Percentiles rank a stretch among this genome's conserved stretches.
These are phyloP conservation scores for Lactarius sp. DNA, from an alignment of 768 basidiomycete species.

Conservation along the genomic window DNA sequence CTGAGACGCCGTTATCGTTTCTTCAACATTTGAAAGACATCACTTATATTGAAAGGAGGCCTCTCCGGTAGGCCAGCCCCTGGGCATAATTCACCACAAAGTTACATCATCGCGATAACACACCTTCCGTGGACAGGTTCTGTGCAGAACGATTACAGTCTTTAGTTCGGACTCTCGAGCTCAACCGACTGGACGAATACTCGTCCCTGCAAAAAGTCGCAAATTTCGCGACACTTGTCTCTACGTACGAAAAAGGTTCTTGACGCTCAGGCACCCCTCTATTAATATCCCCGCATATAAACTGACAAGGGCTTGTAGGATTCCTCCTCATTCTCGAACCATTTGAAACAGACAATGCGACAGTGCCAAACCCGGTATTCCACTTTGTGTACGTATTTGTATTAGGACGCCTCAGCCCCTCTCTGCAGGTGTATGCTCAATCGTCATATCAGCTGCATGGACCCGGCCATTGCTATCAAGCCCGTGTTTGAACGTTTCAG, in stretches of 20 bases:
- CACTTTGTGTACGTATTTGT: constrained; percentile 74
- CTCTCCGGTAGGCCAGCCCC: constrained; percentile 64
- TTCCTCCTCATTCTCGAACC: constrained; percentile 97
- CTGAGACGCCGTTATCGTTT: constrained; percentile 95
- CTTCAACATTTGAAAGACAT: constrained; percentile 98
- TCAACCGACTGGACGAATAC: constrained; percentile 88
- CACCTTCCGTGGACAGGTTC: constrained; percentile 50
- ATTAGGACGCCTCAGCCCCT: constrained; percentile 19
- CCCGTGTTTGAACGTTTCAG: constrained; percentile 98
- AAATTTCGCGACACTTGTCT: constrained; percentile 90
- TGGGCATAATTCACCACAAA: background rate
- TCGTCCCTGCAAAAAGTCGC: constrained; percentile 93
- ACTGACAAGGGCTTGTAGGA: constrained; percentile 43
- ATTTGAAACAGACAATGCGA: constrained; percentile 97
- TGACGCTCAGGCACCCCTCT: background rate
- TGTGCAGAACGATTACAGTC: constrained; percentile 96
- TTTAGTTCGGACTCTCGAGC: constrained; percentile 85
- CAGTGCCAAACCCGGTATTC: constrained; percentile 97
- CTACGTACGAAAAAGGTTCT: constrained; percentile 95
- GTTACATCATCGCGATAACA: constrained; percentile 6
- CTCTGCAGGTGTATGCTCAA: background rate
- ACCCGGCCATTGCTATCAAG: constrained; percentile 95
- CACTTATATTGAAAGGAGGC: constrained; percentile 93
- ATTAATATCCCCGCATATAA: background rate
- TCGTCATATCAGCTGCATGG: constrained; percentile 69